Conservation (phyloP, 306 rosid genomes). For the Acacia confusa region DNA sequence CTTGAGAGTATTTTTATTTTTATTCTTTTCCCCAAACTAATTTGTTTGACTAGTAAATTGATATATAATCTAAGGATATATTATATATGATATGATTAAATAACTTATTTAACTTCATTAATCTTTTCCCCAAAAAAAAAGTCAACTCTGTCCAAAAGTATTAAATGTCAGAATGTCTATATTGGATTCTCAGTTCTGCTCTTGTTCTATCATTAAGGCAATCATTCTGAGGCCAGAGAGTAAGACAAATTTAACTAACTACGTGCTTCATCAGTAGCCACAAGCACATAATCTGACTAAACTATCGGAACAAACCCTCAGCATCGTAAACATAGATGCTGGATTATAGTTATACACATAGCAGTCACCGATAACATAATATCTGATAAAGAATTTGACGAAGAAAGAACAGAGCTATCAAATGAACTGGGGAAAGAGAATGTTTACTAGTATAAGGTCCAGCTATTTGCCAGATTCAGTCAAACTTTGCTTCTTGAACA, state of each 20-base stretch:
- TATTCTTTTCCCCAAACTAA: too few species aligned
- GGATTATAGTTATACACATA: not conserved
- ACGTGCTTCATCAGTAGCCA: not conserved
- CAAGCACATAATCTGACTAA: not conserved
- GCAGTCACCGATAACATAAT: not conserved
- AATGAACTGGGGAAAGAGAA: not conserved
- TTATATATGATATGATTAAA: too few species aligned
- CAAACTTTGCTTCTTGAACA: not conserved
- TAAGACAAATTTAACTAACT: constrained; percentile 2
- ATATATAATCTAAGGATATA: too few species aligned
- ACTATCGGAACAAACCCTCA: not conserved
- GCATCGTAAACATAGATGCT: not conserved
- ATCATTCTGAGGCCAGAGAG: not conserved
- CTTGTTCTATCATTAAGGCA: not conserved
- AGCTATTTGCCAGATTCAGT: not conserved
- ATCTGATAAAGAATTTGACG: not conserved
- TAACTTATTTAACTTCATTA: too few species aligned
- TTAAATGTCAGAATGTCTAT: not conserved
- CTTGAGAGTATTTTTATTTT: too few species aligned
- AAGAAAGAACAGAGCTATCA: not conserved
- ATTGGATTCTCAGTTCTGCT: not conserved
- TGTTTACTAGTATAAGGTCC: not conserved
- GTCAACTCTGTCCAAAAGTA: too few species aligned
- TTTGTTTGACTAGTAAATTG: too few species aligned
- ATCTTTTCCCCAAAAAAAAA: too few species aligned